These are phyloP conservation scores for Clitopilus hobsonii DNA, from an alignment of 768 basidiomycete species.

Conservation along the genomic window DNA sequence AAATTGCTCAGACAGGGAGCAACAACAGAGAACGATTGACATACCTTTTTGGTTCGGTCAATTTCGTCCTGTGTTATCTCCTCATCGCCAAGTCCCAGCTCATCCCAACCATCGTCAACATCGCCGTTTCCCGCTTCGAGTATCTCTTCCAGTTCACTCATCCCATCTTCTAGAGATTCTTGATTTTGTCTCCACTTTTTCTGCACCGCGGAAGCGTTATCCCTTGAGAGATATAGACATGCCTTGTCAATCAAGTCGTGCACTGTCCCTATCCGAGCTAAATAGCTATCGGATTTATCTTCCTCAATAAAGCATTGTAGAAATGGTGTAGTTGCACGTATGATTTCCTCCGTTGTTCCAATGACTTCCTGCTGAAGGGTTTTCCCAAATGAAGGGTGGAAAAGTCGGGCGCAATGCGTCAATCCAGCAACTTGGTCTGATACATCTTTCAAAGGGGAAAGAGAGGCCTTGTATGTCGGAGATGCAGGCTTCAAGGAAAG, in stretches of 20 bases:
- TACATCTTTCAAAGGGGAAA: conserved; percentile 50
- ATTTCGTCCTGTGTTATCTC: conserved; percentile 46
- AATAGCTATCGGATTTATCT: conserved; percentile 40
- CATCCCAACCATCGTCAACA: conserved; percentile 58
- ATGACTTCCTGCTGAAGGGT: conserved; percentile 41
- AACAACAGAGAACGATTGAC: conserved; percentile 4
- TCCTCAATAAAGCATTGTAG: conserved; percentile 36
- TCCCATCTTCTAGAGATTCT: conserved; percentile 56
- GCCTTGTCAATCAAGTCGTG: conserved; percentile 57
- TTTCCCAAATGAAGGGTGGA: conserved; percentile 39
- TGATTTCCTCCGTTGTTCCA: conserved; percentile 32
- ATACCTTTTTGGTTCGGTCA: conserved; percentile 58
- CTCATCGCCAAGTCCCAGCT: conserved; percentile 49
- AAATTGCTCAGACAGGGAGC: conserved; percentile 1
- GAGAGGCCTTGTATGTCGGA: conserved; percentile 46
- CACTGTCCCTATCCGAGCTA: conserved; percentile 53
- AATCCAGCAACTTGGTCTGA: conserved; percentile 43
- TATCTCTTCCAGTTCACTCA: conserved; percentile 55
- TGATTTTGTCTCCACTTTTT: conserved; percentile 47
- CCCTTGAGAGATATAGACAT: conserved; percentile 41
- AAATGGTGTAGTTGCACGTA: conserved; percentile 41
- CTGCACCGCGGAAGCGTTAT: conserved; percentile 55
- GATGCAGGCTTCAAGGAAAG: conserved; percentile 57
- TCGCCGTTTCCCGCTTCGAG: conserved; percentile 32
- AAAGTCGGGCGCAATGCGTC: conserved; percentile 43